Conservation (phyloP, 148 eudicot species). For the Rhododendron kiyosumense region DNA sequence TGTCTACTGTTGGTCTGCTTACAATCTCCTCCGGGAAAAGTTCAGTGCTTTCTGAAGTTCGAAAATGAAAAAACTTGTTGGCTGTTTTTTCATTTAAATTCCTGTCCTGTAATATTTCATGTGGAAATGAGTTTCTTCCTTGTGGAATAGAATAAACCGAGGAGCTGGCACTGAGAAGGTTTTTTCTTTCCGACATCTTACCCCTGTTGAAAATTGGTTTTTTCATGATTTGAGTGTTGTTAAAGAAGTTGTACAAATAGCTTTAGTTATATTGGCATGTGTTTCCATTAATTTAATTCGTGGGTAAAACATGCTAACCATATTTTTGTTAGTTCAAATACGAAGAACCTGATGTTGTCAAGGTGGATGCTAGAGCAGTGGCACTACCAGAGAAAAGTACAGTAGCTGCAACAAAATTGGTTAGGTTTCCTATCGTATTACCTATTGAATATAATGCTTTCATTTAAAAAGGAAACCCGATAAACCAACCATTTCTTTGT, state of each 20-base stretch:
- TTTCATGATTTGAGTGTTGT: background rate
- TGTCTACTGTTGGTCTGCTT: background rate
- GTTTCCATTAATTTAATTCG: background rate
- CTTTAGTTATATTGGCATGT: background rate
- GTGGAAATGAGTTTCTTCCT: background rate
- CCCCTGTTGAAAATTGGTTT: background rate
- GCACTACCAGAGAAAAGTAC: too few species aligned
- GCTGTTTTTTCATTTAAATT: background rate
- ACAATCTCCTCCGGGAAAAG: background rate
- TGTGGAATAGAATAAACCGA: background rate
- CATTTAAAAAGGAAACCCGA: too few species aligned
- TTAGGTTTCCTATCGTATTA: too few species aligned
- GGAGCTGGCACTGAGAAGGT: background rate
- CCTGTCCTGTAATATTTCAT: background rate
- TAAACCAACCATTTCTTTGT: too few species aligned
- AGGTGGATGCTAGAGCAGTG: too few species aligned
- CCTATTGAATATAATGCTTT: too few species aligned
- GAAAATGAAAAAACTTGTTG: background rate
- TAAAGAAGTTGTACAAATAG: background rate
- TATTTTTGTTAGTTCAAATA: too few species aligned
- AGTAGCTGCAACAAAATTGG: too few species aligned
- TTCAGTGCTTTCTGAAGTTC: background rate
- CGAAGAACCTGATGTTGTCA: too few species aligned
- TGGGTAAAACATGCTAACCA: too few species aligned
- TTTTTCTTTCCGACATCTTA: background rate